These are phyloP conservation scores for Castanopsis chinensis DNA, from an alignment of 306 rosid genomes.

Conservation along the genomic window DNA sequence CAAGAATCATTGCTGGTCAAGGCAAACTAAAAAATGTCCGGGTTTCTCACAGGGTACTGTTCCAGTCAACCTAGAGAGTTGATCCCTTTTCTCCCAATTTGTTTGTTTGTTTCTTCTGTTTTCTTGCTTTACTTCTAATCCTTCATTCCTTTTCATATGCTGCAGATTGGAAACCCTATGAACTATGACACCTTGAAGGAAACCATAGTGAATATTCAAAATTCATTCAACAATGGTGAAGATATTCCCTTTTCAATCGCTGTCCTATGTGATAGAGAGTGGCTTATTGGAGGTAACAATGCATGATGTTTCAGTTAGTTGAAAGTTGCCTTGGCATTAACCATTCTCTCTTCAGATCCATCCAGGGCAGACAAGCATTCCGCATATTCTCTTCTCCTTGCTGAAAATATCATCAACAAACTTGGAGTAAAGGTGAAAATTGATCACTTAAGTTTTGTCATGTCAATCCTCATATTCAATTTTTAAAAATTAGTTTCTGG, in stretches of 20 bases:
- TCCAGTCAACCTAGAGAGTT: constrained; percentile 16
- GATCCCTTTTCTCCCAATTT: constrained; percentile 16
- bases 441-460: neutral
- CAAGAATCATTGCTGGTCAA: constrained; percentile 33
- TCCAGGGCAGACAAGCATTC: constrained; percentile 83
- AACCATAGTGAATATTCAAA: constrained; percentile 63
- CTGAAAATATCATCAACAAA: constrained; percentile 75
- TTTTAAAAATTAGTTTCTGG: neutral
- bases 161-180: constrained; percentile 88
- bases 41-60: constrained; percentile 81
- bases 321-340: constrained; percentile 29
- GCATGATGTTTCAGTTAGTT: constrained; percentile 15
- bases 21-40: constrained; percentile 60
- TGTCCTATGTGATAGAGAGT: constrained; percentile 79
- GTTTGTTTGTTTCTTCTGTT: neutral
- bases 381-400: constrained; percentile 84
- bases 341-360: constrained; percentile 60
- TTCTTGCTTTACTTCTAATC: constrained; percentile 16
- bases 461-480: neutral
- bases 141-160: constrained; percentile 15
- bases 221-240: constrained; percentile 38
- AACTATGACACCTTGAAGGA: constrained; percentile 74
- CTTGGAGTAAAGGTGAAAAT: constrained; percentile 74
- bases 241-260: constrained; percentile 72
- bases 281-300: constrained; percentile 81